phyloP scores from a whole-genome alignment of 2,329 filamentous ascomycete species.

The Microdochium bolleyi region DNA sequence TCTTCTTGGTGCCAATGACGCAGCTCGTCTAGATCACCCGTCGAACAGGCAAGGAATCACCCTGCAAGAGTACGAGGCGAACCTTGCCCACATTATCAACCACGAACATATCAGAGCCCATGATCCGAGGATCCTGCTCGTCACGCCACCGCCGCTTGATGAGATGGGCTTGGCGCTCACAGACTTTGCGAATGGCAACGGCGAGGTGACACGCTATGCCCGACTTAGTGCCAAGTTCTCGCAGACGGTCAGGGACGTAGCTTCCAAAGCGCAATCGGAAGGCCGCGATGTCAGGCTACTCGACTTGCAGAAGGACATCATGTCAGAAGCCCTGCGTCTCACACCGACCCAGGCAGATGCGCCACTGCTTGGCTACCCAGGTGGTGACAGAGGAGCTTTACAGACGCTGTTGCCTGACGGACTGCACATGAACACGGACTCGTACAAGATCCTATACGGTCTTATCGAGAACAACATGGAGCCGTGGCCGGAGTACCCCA shows the following conservation, averaged over 20 bases:
- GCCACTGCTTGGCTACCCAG: constrained; percentile 40
- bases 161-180: constrained; percentile 55
- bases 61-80: constrained; percentile 65
- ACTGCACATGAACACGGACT: constrained; percentile 46
- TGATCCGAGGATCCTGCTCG: constrained; percentile 63
- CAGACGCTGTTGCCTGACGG: constrained; percentile 47
- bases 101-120: constrained; percentile 66
- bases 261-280: constrained; percentile 34
- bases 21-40: constrained; percentile 52
- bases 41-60: constrained; percentile 68
- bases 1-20: constrained; percentile 88
- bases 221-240: constrained; percentile 48
- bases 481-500: constrained; percentile 23
- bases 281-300: constrained; percentile 61
- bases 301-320: constrained; percentile 74
- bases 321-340: constrained; percentile 57
- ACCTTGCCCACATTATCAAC: constrained; percentile 62
- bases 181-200: constrained; percentile 38
- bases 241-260: constrained; percentile 56
- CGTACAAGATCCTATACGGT: constrained; percentile 45
- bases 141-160: constrained; percentile 78
- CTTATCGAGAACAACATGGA: constrained; percentile 39
- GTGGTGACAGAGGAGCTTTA: constrained; percentile 41
- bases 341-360: constrained; percentile 43
- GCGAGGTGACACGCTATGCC: constrained; percentile 32